Conservation (phyloP, 345 rosid species). For the Pelargonium nanum region DNA sequence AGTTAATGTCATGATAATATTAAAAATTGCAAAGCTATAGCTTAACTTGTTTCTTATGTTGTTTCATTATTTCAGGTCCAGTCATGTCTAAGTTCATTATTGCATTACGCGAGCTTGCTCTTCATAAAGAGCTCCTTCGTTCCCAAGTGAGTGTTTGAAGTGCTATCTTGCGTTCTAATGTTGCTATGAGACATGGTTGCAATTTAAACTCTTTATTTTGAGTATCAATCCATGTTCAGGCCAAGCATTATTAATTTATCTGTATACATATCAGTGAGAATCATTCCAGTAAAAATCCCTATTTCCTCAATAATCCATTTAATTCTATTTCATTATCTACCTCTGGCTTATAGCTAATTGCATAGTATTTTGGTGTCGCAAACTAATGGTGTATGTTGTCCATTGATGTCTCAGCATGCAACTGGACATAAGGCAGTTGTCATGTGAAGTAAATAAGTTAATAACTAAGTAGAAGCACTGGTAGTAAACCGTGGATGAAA, state of each 20-base stretch:
- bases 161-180: slow-evolving; percentile 4
- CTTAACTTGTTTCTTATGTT: slow-evolving; percentile 9
- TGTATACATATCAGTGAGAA: background rate
- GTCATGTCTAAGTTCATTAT: slow-evolving; percentile 58
- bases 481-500: too few relatives aligned
- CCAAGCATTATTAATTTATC: background rate
- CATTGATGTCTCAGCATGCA: too few relatives aligned
- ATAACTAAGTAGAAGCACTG: too few relatives aligned
- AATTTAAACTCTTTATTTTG: background rate
- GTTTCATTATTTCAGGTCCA: slow-evolving; percentile 44
- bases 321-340: too few relatives aligned
- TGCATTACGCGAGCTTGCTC: slow-evolving; percentile 68
- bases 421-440: too few relatives aligned
- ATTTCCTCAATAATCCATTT: too few relatives aligned
- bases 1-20: background rate
- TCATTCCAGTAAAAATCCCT: too few relatives aligned
- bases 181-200: background rate
- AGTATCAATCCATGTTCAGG: background rate
- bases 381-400: too few relatives aligned
- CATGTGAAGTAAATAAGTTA: too few relatives aligned
- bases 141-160: slow-evolving; percentile 53
- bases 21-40: background rate
- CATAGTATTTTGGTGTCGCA: too few relatives aligned
- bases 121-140: slow-evolving; percentile 70
- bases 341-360: too few relatives aligned